These are phyloP conservation scores for Kuraishia floccosa DNA, from an alignment of 805 yeast species.

Conservation along the genomic window DNA sequence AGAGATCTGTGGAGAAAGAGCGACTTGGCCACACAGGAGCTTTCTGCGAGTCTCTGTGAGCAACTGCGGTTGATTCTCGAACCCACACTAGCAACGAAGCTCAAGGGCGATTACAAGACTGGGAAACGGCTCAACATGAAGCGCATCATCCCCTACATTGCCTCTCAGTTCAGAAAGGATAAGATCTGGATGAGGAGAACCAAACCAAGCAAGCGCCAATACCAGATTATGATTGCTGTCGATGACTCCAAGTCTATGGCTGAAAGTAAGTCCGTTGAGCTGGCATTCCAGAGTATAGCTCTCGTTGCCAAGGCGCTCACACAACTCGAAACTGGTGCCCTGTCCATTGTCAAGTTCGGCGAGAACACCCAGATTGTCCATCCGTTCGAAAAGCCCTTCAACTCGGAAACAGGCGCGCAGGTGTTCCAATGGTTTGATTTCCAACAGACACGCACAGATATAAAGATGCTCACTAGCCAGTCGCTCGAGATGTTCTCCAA, in stretches of 20 bases:
- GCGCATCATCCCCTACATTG: constrained; percentile 94
- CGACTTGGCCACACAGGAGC: constrained; percentile 77
- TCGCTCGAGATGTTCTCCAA: constrained; percentile 67
- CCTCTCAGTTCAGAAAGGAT: constrained; percentile 93
- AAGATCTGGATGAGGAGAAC: constrained; percentile 97
- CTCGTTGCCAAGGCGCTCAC: constrained; percentile 89
- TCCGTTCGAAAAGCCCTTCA: constrained; percentile 80
- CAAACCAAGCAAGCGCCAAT: constrained; percentile 93
- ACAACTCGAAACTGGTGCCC: constrained; percentile 88
- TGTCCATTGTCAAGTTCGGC: constrained; percentile 87
- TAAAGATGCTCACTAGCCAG: constrained; percentile 56
- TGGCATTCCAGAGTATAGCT: constrained; percentile 92
- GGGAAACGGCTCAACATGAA: constrained; percentile 97
- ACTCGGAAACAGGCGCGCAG: constrained; percentile 70
- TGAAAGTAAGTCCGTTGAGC: constrained; percentile 78
- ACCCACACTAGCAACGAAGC: constrained; percentile 92
- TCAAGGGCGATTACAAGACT: constrained; percentile 91
- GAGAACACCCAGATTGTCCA: constrained; percentile 76
- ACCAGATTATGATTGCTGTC: constrained; percentile 94
- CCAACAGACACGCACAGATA: constrained; percentile 80
- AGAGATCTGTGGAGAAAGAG: constrained; percentile 73
- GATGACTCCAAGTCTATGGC: constrained; percentile 98
- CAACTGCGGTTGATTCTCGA: constrained; percentile 87
- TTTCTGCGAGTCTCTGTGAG: constrained; percentile 82
- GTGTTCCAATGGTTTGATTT: constrained; percentile 85